Evolutionary conservation across 768 basidiomycete genomes (phyloP).

Genomic region (Boletus vermiculosoides): DNA sequence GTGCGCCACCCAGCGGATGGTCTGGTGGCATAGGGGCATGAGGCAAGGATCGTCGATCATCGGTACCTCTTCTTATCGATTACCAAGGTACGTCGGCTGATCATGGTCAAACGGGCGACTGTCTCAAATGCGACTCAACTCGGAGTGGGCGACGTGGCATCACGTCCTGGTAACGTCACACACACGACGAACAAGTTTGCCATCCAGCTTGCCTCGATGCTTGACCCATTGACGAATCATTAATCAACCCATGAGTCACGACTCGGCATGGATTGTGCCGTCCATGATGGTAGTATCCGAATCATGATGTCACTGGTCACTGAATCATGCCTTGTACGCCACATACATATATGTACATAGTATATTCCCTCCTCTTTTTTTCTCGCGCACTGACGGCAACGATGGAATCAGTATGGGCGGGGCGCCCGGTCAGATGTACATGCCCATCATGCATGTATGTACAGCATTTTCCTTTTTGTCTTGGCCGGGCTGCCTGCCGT

Average conservation of each 20-base stretch:
- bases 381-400: neutral
- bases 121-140: neutral
- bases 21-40: neutral
- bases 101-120: neutral
- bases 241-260: too few species aligned
- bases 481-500: neutral
- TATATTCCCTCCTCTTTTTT: neutral
- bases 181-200: neutral
- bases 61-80: neutral
- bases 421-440: neutral
- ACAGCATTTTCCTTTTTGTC: neutral
- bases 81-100: neutral
- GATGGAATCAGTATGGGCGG: neutral
- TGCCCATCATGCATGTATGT: neutral
- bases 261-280: neutral
- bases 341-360: too few species aligned
- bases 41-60: neutral
- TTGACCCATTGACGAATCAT: too few species aligned
- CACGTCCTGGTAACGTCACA: neutral
- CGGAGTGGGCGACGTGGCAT: neutral
- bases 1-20: conserved; percentile 12
- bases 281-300: neutral
- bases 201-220: too few species aligned
- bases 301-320: neutral
- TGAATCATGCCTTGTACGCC: neutral